A percentile compares a stretch with the other conserved stretches of the same genome.
phyloP scores from a whole-genome alignment of 257 asterid species.

The Forsythia suspensa region DNA sequence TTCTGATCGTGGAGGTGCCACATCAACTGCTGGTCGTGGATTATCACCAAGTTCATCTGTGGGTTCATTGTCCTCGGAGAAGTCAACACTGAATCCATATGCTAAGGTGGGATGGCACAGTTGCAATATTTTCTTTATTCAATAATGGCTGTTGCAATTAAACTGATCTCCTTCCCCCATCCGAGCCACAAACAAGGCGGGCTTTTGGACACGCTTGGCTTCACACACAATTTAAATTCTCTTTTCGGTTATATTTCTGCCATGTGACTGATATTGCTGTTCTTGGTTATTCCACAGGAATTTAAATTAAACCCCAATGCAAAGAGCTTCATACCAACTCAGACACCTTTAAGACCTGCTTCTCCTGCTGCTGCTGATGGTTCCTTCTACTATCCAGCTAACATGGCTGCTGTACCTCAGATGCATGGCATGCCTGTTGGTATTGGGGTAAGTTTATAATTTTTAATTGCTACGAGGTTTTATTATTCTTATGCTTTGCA shows the following conservation, averaged over 20 bases:
- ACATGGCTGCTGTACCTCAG: conserved; percentile 58
- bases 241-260: not conserved
- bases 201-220: not conserved
- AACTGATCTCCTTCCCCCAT: not conserved
- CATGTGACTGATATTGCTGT: conserved; percentile 3
- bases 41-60: conserved; percentile 82
- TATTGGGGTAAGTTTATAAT: conserved; percentile 65
- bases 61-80: conserved; percentile 86
- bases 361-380: conserved; percentile 84
- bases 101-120: conserved; percentile 66
- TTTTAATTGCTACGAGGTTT: conserved; percentile 7
- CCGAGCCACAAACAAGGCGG: not conserved
- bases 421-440: conserved; percentile 92
- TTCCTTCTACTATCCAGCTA: conserved; percentile 84
- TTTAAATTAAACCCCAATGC: conserved; percentile 89
- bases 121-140: not conserved
- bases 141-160: conserved; percentile 5
- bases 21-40: conserved; percentile 68
- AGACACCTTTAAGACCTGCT: conserved; percentile 66
- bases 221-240: not conserved
- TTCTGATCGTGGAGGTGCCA: conserved; percentile 67
- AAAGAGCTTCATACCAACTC: conserved; percentile 77
- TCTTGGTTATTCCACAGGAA: conserved; percentile 56
- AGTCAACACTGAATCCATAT: conserved; percentile 81
- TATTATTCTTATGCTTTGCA: conserved; percentile 4